Percentiles rank a stretch among this genome's conserved stretches.
Conservation (phyloP, 176 grass and related monocot genomes). For the Carex scoparia region DNA sequence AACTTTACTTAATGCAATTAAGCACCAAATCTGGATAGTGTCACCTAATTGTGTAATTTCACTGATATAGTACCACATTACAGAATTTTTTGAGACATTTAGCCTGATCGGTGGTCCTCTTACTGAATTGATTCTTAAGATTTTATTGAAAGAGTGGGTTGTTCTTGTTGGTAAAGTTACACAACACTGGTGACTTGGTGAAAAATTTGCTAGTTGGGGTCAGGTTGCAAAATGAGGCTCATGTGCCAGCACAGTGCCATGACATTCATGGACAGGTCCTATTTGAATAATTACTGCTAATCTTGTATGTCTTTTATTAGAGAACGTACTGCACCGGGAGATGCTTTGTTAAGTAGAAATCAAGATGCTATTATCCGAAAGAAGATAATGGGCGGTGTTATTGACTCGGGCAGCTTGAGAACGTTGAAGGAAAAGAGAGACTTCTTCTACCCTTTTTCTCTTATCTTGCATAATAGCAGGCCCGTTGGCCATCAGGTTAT, state of each 20-base stretch:
- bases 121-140: not conserved
- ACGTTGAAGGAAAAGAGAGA: slow-evolving; percentile 78
- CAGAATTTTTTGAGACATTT: not conserved
- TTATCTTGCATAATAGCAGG: slow-evolving; percentile 89
- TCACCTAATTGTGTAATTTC: not conserved
- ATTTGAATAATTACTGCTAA: slow-evolving; percentile 20
- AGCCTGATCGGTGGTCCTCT: not conserved
- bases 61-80: not conserved
- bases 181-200: not conserved
- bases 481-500: slow-evolving; percentile 94
- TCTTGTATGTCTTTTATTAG: slow-evolving; percentile 36
- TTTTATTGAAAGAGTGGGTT: not conserved
- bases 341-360: slow-evolving; percentile 45
- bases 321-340: slow-evolving; percentile 34
- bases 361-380: slow-evolving; percentile 55
- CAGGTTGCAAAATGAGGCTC: not conserved
- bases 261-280: not conserved
- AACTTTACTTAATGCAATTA: not conserved
- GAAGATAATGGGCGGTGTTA: slow-evolving; percentile 75
- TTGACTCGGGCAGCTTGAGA: slow-evolving; percentile 66
- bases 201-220: not conserved
- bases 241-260: not conserved
- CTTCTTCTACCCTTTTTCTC: slow-evolving; percentile 89
- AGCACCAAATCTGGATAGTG: not conserved
- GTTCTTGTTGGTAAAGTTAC: not conserved